These are phyloP conservation scores for Magnaporthales sp. DNA, from an alignment of 2,329 filamentous ascomycete genomes.

Conservation along the genomic window DNA sequence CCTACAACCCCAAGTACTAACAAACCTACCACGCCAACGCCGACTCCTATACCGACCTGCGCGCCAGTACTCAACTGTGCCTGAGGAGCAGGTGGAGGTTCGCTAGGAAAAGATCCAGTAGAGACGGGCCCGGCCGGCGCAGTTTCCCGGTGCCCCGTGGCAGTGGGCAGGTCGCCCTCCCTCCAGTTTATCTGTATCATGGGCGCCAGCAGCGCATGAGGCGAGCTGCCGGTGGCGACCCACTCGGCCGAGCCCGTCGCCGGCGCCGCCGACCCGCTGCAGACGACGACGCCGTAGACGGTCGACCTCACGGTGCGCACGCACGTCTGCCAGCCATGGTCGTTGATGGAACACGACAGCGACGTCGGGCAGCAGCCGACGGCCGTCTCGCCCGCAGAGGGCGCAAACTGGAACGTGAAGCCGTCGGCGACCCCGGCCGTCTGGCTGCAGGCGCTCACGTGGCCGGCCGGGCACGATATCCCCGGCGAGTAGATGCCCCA, in stretches of 20 bases:
- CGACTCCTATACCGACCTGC: too few species aligned
- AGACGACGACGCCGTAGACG: not conserved
- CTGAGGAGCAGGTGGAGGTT: not conserved
- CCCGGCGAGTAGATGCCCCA: constrained; percentile 28
- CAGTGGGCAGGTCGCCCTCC: not conserved
- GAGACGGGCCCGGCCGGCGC: not conserved
- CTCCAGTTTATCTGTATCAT: not conserved
- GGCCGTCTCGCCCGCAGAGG: constrained; percentile 16
- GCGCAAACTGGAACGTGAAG: constrained; percentile 10
- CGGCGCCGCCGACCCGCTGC: too few species aligned
- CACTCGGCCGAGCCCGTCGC: not conserved
- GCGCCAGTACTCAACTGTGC: not conserved
- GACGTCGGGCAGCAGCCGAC: constrained; percentile 19
- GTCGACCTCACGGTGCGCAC: not conserved
- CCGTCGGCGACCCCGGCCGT: constrained; percentile 7
- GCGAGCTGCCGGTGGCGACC: too few species aligned
- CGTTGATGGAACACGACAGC: not conserved
- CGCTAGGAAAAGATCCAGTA: not conserved
- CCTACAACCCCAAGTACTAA: not conserved
- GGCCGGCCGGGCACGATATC: constrained; percentile 21
- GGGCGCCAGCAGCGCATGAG: not conserved
- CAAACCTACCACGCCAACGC: not conserved
- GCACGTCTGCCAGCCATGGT: not conserved
- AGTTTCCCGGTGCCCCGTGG: not conserved
- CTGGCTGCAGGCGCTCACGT: constrained; percentile 22